Base-by-base conservation (phyloP, 352 stramenopile species). In the Phytophthora melonis region DNA sequence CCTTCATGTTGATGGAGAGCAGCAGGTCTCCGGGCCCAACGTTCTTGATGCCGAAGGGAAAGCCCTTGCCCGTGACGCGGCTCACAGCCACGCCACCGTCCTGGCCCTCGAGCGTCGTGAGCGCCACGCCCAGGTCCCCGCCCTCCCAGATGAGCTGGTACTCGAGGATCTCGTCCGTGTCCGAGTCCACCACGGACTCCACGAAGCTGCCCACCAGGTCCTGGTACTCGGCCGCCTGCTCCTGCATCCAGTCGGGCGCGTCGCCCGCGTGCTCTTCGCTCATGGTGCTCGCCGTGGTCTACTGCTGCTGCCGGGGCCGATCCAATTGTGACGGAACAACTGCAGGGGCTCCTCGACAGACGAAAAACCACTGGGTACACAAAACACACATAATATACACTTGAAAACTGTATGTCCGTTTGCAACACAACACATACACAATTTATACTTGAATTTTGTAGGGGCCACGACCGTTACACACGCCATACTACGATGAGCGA, bases 141-240 rank as follows among this genome's bases (percentile, higher is more conserved):
- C 89, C 89, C 64, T 96, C 89, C 89, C 89, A 96, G 72, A 96
- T 96, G 62, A 96, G 82, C 73, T 96, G 89, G 79, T 96, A 96
- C 79, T 96, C 89, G 66, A 93, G 74, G 75, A 94, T 91, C 67
- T 95, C 87, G 68, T 96, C 89, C 63, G 88, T 95, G 53, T 93
- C 86, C 57, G 81, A 82, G 71, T 95, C 88, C 60, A 92, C 83
- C 11, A 95, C 88, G 19, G 88, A 95, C 67, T 94, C 88, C 23
- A 95, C 88, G 69, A 96, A 96, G 79, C 84, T 93, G 39, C 88
- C 89, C 14, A 96, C 88, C 53, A 96, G 75, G 72, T 96, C 88
- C 34, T 82, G 77, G 69, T 93, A 95, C 80, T 96, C 89, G 63
- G 88, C 89, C 43, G 88, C 89, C 68, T 96, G 89, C 77, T 96